Conservation (phyloP, 768 basidiomycete genomes). For the Porphyrellus cyaneotinctus region DNA sequence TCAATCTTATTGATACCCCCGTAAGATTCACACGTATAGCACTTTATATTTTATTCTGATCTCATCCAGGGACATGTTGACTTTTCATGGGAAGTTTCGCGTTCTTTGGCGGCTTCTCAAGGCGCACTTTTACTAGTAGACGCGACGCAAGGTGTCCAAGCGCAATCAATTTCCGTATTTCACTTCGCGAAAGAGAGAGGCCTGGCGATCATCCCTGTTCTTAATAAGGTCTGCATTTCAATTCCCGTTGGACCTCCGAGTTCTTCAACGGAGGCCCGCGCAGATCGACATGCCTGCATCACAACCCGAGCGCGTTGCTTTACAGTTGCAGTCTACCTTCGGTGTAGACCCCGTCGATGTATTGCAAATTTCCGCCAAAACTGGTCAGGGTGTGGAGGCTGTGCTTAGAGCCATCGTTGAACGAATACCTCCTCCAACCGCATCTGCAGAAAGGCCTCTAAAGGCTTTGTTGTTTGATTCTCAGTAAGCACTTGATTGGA, state of each 20-base stretch:
- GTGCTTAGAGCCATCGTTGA: constrained; percentile 80
- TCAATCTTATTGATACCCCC: constrained; percentile 97
- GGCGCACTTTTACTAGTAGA: constrained; percentile 87
- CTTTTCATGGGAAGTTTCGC: constrained; percentile 94
- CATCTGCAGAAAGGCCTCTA: constrained; percentile 48
- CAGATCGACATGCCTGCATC: constrained; percentile 93
- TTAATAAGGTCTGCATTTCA: constrained; percentile 70
- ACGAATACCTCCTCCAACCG: constrained; percentile 77
- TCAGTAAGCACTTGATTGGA: constrained; percentile 48
- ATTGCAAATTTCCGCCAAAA: constrained; percentile 87
- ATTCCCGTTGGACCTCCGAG: background rate
- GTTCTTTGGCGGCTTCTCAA: constrained; percentile 90
- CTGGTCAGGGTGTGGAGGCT: constrained; percentile 74
- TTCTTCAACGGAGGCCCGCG: background rate
- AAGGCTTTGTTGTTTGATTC: constrained; percentile 94
- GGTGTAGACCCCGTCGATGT: constrained; percentile 73
- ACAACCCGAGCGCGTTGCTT: constrained; percentile 72
- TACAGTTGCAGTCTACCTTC: constrained; percentile 79
- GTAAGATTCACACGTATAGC: constrained; percentile 35
- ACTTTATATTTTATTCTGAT: background rate
- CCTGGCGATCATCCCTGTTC: constrained; percentile 80
- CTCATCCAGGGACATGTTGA: constrained; percentile 85
- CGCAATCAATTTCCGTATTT: constrained; percentile 94
- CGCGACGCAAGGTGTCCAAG: constrained; percentile 96
- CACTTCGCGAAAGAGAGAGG: constrained; percentile 82